Conservation (phyloP, 2,329 filamentous ascomycete species). For the Myrmaecium sp. region DNA sequence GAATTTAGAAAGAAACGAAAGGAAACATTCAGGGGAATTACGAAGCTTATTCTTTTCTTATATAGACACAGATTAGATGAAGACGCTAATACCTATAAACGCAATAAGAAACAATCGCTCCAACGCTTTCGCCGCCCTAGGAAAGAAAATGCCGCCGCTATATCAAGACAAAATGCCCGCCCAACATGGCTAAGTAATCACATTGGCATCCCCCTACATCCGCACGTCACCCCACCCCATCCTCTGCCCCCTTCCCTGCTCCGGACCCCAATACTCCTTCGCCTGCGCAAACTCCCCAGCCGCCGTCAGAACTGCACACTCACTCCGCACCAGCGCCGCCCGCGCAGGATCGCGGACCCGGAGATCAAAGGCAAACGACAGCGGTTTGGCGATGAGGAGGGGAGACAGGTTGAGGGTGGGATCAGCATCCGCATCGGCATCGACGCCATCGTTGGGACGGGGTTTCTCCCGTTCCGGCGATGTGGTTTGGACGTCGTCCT, state of each 20-base stretch:
- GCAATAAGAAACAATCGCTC: no score
- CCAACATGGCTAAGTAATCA: no score
- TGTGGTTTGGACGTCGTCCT: neutral
- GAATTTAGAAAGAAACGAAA: no score
- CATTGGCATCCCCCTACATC: no score
- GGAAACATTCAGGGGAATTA: no score
- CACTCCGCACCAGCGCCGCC: conserved; percentile 13
- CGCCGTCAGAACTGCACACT: conserved; percentile 19
- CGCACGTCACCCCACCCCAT: conserved; percentile 21
- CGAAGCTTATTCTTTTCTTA: no score
- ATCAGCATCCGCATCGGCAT: conserved; percentile 10
- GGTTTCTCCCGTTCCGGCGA: neutral
- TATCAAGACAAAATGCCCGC: no score
- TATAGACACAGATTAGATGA: no score
- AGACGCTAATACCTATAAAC: no score
- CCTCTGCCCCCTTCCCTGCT: conserved; percentile 15
- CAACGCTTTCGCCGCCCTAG: no score
- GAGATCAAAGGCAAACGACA: conserved; percentile 27
- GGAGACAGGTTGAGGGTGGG: conserved; percentile 28
- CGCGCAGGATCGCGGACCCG: conserved; percentile 17
- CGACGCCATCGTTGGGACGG: neutral
- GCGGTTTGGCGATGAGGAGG: conserved; percentile 28
- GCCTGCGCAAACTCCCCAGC: conserved; percentile 21
- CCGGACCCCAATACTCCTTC: conserved; percentile 22
- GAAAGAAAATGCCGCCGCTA: no score